Evolutionary conservation across 2,329 filamentous ascomycete genomes (phyloP), one percentile per base, ranked within the genome.

Genomic region (Aspergillus transmontanensis): DNA sequence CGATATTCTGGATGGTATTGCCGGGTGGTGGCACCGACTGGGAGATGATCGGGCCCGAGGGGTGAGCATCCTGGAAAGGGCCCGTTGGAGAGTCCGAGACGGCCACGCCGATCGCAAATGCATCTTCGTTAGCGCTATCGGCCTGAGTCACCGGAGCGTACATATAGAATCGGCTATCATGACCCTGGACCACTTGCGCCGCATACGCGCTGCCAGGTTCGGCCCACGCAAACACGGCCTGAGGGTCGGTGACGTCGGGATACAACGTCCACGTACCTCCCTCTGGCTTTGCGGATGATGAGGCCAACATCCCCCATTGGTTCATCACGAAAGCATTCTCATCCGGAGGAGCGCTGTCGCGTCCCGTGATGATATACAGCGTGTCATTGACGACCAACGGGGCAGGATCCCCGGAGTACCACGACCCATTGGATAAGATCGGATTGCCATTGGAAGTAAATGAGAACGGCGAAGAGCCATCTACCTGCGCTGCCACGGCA

Each of bases 321-420:
- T 51, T 41, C 45, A 59, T 59, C 32, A 23, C 46, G 36, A 59
- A 59, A 21, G 46, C 16, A 41, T 59, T 53, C 26, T 59, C 45
- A 28, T 59, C 19, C 14, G 57, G 6, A 6, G 48, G 11, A 9
- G 57, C 57, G 14, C 43, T 53, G 36, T 59, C 57, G 6, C n/a
- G 57, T 34, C 57, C 57, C 3, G 57, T 59, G 19, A 59, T 43
- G 11, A 59, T 59, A 48, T 59, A 59, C 6, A 59, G 46, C 23
- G 45, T 59, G 23, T 43, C 34, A 26, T 59, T 59, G 21, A 51
- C 46, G 16, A 59, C 57, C 6, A 54, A 43, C 11, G 57, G 57
- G 4, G 57, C 57, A 28, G 57, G 57, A 4, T 59, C 57, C 4
- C n/a, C 57, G 0, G 57, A 59, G 7, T 59, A 54, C 57, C 57